Evolutionary conservation across 352 stramenopile species (phyloP), one percentile per base, ranked within the genome.

Genomic region (Peronospora belbahrii): DNA sequence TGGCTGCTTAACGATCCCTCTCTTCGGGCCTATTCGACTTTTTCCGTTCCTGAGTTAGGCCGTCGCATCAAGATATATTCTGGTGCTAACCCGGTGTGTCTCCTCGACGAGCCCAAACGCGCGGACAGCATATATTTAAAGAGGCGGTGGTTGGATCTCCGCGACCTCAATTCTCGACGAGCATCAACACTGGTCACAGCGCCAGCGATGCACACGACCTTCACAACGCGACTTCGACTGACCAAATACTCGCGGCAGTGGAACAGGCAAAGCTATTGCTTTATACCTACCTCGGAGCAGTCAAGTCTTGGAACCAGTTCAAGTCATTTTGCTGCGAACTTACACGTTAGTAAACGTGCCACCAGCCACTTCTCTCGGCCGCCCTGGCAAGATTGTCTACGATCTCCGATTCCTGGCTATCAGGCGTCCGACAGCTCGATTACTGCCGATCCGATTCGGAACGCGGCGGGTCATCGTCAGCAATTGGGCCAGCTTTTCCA

Each of bases 41-140:
- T 4, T 4, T 52, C 42, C 1, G 54, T 27, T 5, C 14, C 41
- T 10, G 6, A 4, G 0, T 24, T 62, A 2, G 24, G 30, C 6
- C 6, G 20, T 0, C 35, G 34, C 0, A 45, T 62, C 14, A 33
- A 33, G 28, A 25, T 40, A 0, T 62, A 57, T 17, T 24, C 23
- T 7, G 54, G 14, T 4, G 9, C 42, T 0, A 62, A 62, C 13
- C 47, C 47, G 4, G 47, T 42, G 0, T 62, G 41, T 24, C 24
- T 54, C 0, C 25, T 57, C 1, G 47, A 62, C 11, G 47, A 54
- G 11, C 47, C 53, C 32, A 57, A 62, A 7, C 41, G 54, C 2
- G 0, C 30, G 0, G 47, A 43, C 17, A 51, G 47, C 31, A 54
- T 62, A 13, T 50, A 62, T 7, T 35, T 54, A 6, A 36, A 32